phyloP scores from a whole-genome alignment of 2,329 filamentous ascomycete species.

The Beauveria australis region DNA sequence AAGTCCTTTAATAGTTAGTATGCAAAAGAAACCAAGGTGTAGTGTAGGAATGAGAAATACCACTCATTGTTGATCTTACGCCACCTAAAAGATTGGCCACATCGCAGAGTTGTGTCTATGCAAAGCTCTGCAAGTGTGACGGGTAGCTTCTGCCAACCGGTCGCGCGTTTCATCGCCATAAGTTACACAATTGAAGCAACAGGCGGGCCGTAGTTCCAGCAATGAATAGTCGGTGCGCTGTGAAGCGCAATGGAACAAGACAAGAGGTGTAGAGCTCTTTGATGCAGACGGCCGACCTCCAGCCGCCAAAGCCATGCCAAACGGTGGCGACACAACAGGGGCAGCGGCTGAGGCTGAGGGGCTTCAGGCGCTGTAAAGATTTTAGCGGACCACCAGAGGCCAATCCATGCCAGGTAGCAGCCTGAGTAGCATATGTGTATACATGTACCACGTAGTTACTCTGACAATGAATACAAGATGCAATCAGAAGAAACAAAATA shows the following conservation, averaged over 20 bases:
- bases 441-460: too few species aligned
- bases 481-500: too few species aligned
- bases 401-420: too few species aligned
- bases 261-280: not conserved
- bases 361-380: not conserved
- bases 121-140: constrained; percentile 78
- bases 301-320: not conserved
- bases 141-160: constrained; percentile 82
- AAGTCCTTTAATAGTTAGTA: constrained; percentile 48
- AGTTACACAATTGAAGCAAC: not conserved
- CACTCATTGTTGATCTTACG: constrained; percentile 78
- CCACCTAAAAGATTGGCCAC: constrained; percentile 97
- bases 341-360: not conserved
- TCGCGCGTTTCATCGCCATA: constrained; percentile 39
- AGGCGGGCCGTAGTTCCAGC: not conserved
- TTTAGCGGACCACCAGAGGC: not conserved
- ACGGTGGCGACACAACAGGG: not conserved
- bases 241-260: not conserved
- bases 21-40: not conserved
- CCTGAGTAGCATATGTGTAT: too few species aligned
- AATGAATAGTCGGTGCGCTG: not conserved
- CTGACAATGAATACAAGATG: too few species aligned
- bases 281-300: not conserved
- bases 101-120: constrained; percentile 88
- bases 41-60: constrained; percentile 33